Evolutionary conservation across 2,329 filamentous ascomycete species (phyloP).

Genomic region (Diplodia intermedia): DNA sequence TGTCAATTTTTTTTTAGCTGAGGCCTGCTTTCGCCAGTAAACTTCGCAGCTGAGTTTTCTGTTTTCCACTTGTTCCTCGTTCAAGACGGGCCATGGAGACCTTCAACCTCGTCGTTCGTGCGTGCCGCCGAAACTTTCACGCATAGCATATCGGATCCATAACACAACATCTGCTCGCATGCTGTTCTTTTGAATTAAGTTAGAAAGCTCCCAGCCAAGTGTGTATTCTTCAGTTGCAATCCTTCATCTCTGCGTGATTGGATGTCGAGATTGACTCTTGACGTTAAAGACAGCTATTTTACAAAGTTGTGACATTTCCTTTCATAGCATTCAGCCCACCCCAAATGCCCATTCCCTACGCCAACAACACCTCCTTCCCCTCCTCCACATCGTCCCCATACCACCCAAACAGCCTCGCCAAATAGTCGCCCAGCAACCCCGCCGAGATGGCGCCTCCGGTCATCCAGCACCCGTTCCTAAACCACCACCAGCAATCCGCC

Average conservation of each 20-base stretch:
- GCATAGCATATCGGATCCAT: no score
- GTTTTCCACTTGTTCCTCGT: background rate
- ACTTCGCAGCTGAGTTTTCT: background rate
- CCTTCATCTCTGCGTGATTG: background rate
- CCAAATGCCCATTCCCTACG: background rate
- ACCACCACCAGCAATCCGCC: slow-evolving; percentile 69
- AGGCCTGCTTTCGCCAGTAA: background rate
- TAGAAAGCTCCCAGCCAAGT: no score
- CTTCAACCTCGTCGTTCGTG: background rate
- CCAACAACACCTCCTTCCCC: background rate
- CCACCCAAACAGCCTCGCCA: slow-evolving; percentile 35
- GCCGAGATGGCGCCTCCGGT: slow-evolving; percentile 65
- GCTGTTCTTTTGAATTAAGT: no score
- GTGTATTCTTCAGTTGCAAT: no score
- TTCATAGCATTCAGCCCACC: no score
- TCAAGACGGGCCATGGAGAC: no score
- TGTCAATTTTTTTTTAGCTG: no score
- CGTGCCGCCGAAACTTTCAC: no score
- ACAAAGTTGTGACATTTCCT: background rate
- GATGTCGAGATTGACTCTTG: background rate
- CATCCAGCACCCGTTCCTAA: slow-evolving; percentile 66
- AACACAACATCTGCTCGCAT: no score
- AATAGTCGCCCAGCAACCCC: slow-evolving; percentile 64
- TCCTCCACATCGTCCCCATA: slow-evolving; percentile 21
- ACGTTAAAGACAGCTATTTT: background rate